These are phyloP conservation scores for Selenicereus undatus DNA, from an alignment of 148 eudicot species.

Conservation along the genomic window DNA sequence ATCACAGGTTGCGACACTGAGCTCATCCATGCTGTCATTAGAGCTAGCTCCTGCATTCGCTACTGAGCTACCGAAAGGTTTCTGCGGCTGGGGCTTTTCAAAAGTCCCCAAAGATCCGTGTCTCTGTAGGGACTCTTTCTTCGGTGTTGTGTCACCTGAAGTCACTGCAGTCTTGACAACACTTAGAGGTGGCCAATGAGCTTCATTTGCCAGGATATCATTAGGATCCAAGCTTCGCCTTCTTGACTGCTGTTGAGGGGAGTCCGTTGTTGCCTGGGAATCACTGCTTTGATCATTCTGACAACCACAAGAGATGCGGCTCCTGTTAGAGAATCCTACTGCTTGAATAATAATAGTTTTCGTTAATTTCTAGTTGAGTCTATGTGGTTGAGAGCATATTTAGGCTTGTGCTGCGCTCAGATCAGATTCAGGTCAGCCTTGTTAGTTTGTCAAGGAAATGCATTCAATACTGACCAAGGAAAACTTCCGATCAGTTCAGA, in stretches of 20 bases:
- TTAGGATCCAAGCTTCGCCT: conserved; percentile 6
- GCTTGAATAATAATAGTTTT: not conserved
- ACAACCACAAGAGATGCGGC: not conserved
- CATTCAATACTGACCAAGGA: no score
- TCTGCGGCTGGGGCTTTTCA: not conserved
- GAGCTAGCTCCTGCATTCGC: not conserved
- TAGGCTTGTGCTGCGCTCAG: no score
- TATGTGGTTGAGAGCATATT: not conserved
- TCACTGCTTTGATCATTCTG: not conserved
- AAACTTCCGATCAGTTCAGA: not conserved
- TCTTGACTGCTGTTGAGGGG: not conserved
- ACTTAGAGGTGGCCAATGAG: conserved; percentile 4
- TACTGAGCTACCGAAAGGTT: not conserved
- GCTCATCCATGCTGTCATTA: not conserved
- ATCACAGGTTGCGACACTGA: not conserved
- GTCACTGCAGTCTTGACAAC: not conserved
- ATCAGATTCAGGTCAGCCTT: no score
- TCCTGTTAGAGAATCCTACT: not conserved
- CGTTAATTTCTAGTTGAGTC: not conserved
- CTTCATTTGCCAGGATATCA: conserved; percentile 1
- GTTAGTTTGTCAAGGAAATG: no score
- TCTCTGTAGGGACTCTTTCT: not conserved
- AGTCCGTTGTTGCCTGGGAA: not conserved
- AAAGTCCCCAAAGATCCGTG: not conserved
- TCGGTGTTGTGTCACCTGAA: not conserved